A percentile compares a stretch with the other conserved stretches of the same genome.
Evolutionary conservation across 768 basidiomycete genomes (phyloP).

Genomic region (Phaffia australis): DNA sequence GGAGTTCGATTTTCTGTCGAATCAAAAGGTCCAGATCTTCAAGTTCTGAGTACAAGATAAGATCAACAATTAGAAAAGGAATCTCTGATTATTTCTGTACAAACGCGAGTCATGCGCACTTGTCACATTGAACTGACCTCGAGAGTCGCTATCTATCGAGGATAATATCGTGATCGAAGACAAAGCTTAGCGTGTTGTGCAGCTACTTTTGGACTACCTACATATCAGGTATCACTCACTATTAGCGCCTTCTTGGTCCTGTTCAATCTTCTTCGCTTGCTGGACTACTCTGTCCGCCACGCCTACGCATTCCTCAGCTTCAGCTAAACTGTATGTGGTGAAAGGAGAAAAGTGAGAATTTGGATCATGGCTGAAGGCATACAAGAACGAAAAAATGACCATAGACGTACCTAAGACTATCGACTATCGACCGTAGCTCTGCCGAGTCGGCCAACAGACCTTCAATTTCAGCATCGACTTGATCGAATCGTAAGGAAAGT

Average conservation of each 20-base stretch:
- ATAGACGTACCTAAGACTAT: background rate
- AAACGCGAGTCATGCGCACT: too few species aligned
- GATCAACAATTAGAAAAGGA: background rate
- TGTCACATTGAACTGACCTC: too few species aligned
- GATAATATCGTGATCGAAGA: too few species aligned
- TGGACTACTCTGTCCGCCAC: constrained; percentile 14
- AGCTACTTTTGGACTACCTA: background rate
- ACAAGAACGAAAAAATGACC: background rate
- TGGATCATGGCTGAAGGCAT: background rate
- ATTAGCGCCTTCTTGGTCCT: background rate
- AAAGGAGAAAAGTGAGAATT: background rate
- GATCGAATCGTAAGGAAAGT: background rate
- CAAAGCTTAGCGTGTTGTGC: too few species aligned
- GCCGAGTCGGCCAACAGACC: background rate
- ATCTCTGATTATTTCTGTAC: too few species aligned
- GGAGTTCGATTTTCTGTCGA: constrained; percentile 20
- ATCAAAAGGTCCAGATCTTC: constrained; percentile 17
- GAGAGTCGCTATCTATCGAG: too few species aligned
- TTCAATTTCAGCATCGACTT: constrained; percentile 6
- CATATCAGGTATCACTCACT: background rate
- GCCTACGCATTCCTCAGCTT: constrained; percentile 21
- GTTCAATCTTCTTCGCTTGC: constrained; percentile 11
- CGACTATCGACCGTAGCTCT: background rate
- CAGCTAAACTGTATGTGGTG: constrained; percentile 3
- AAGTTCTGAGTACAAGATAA: background rate